Base-by-base conservation (phyloP, 2,329 filamentous ascomycete species). In the Pleoardoris graminearum region DNA sequence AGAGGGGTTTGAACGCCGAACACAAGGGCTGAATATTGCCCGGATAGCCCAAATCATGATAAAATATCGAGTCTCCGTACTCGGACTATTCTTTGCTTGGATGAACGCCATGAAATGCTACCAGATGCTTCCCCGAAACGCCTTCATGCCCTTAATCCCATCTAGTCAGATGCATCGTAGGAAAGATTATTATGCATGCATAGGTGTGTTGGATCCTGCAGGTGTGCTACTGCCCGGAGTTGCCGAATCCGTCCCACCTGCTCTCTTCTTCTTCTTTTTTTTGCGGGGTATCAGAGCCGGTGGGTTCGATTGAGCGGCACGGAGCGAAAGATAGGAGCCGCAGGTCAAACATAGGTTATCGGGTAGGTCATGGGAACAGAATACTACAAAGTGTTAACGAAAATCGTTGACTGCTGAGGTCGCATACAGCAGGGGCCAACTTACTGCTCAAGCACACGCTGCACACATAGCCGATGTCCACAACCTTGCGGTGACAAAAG, bases 391-490 rank as follows among this genome's bases (percentile, higher is more conserved):
- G 19, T 11, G 36, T 58, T 22, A 59, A 37, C 22, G 30, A 33
- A 29, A 7, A 10, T 27, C 6, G 10, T 22, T 62, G 50, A 60
- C 58, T 42, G 38, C 32, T n/a, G 33, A 8, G 17, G 22, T 32
- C 12, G 8, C 29, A 32, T 6, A 11, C 3, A 32, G 25, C 3
- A 23, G 12, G n/a, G 21, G 12, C n/a, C 12, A 25, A 74, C 78
- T 65, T 74, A 83, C 80, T 99, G 73, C 90, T 96, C 38, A 99
- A 79, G 69, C 94, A 99, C 62, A 99, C 91, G 55, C 90, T 96
- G 78, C 94, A 99, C 32, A 99, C 93, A 70, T 90, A 99, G 7
- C 92, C 94, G 1, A 92, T 85, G 74, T 97, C 91, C 37, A 99
- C 88, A 17, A 97, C 91, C 30, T 85, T 85, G 45, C 93, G 83